A percentile compares a stretch with the other conserved stretches of the same genome.
Conservation (phyloP, 225 moss, liverwort and hornwort species). For the Physcomitrium patens region DNA sequence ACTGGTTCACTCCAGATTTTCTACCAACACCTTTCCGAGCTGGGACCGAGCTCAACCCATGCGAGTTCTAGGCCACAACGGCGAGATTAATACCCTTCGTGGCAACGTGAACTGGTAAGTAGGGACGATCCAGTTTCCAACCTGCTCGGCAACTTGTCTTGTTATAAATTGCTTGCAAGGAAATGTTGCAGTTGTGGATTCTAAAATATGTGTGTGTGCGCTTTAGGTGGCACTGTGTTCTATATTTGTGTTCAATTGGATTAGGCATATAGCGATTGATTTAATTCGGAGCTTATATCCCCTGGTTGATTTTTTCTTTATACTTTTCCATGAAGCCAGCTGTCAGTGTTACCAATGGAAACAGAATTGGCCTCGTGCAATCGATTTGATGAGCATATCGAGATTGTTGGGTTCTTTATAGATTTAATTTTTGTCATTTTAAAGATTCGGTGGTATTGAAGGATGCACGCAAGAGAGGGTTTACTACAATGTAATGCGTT, state of each 20-base stretch:
- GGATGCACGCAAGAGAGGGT: conserved; percentile 92
- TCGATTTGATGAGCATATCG: background rate
- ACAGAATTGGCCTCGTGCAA: background rate
- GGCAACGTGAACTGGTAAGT: conserved; percentile 84
- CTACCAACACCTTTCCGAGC: conserved; percentile 86
- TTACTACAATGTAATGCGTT: conserved; percentile 66
- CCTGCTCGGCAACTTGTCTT: background rate
- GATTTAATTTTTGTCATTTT: background rate
- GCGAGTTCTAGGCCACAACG: conserved; percentile 85
- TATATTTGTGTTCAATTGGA: background rate
- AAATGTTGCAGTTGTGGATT: conserved; percentile 4
- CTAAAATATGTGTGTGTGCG: background rate
- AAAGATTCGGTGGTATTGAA: conserved; percentile 33
- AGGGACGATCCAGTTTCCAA: background rate
- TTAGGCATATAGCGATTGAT: background rate
- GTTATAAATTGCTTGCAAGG: background rate
- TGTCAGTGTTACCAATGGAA: background rate
- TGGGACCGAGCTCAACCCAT: conserved; percentile 90
- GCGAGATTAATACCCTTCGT: conserved; percentile 85
- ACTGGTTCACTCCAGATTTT: conserved; percentile 83
- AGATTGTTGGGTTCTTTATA: too few relatives aligned
- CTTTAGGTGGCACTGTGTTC: background rate
- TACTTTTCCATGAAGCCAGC: background rate
- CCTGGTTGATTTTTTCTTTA: too few relatives aligned
- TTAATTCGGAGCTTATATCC: background rate